Evolutionary conservation across 345 rosid genomes (phyloP), one percentile per base, ranked within the genome.

Genomic region (Acer campestre): DNA sequence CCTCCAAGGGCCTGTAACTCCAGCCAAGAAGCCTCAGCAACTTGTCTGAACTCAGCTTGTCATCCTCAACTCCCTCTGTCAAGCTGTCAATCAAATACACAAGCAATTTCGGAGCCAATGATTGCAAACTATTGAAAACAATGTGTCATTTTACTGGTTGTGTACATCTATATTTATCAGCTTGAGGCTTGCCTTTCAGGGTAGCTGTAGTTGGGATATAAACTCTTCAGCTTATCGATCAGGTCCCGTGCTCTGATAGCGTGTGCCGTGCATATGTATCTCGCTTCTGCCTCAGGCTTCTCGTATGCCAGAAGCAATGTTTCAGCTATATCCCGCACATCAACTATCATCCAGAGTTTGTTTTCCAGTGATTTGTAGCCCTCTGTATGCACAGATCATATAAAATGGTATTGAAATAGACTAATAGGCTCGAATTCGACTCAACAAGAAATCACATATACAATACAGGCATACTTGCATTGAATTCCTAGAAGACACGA

Each of bases 281-380:
- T 85, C 53, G 93, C 92, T 84, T 92, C 85, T 66, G 90, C 91
- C 80, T 87, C 91, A 42, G 85, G 80, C 74, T 86, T 90, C 85
- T 86, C 91, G 53, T 91, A 89, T 49, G 79, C 87, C 82, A 90
- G 77, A 55, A 90, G 88, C 63, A 92, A 79, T 51, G 92, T 90
- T 77, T 79, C 82, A 67, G 88, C 96, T 40, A 87, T 88, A 85
- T 91, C 96, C 46, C 89, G 91, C 72, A 88, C 93, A 73, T 92
- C 96, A 23, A 86, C 84, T 27, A 81, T 20, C 66, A 5, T 7
- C 27, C 86, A 76, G 0, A 35, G 14, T 83, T 78, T 80, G 82
- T 86, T 77, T 23, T 83, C 85, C 75, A 81, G 20, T 1, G 90
- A 66, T 42, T 42, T 84, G 31, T 46, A 67, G 67, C 90, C 92